These are phyloP conservation scores for Vitis hybrid DNA, from an alignment of 177 flowering plant species.

Conservation along the genomic window DNA sequence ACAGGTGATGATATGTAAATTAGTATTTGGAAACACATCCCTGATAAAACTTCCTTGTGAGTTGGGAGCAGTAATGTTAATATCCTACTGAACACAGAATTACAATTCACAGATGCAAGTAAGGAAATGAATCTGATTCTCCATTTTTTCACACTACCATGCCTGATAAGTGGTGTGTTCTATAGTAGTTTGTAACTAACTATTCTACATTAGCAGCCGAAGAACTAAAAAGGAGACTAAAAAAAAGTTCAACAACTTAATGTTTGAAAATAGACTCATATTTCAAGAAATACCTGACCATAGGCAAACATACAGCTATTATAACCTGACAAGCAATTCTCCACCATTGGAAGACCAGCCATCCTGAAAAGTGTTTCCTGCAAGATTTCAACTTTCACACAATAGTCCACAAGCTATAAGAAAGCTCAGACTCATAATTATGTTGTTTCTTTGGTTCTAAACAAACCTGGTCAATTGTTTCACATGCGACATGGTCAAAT, in stretches of 20 bases:
- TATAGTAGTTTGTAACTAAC: no score
- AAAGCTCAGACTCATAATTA: neutral
- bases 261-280: neutral
- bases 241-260: neutral
- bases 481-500: slow-evolving; percentile 98
- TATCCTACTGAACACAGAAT: no score
- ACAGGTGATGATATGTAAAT: no score
- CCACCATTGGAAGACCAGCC: slow-evolving; percentile 95
- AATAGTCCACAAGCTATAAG: slow-evolving; percentile 5
- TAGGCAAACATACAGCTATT: slow-evolving; percentile 99
- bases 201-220: no score
- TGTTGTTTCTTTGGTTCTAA: slow-evolving; percentile 1
- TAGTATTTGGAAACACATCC: no score
- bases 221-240: neutral
- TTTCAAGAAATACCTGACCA: slow-evolving; percentile 77
- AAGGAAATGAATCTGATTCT: no score
- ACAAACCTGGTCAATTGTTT: slow-evolving; percentile 83
- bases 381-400: slow-evolving; percentile 15
- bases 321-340: slow-evolving; percentile 96
- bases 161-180: no score
- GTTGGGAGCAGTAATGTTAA: no score
- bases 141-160: no score
- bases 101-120: no score
- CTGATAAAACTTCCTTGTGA: no score
- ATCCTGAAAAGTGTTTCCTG: slow-evolving; percentile 92